These are phyloP conservation scores for Pleurotus djamor DNA, from an alignment of 768 basidiomycete genomes.

Conservation along the genomic window DNA sequence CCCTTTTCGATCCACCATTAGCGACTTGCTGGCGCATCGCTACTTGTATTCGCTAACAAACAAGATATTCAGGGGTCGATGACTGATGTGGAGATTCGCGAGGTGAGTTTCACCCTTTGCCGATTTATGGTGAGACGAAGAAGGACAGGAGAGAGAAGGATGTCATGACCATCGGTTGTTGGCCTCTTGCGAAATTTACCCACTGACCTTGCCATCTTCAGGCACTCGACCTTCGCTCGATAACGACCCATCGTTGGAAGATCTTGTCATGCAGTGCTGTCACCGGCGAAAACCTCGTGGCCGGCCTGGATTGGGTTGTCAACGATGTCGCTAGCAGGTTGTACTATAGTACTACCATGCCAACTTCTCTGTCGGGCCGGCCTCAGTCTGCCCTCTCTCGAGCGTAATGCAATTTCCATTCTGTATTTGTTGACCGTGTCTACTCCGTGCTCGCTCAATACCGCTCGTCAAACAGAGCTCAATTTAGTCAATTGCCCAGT, in stretches of 20 bases:
- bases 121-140: neutral
- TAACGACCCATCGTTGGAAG: conserved; percentile 88
- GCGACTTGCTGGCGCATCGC: conserved; percentile 93
- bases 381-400: neutral
- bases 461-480: too few species aligned
- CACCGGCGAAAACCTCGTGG: conserved; percentile 80
- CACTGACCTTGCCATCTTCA: conserved; percentile 25
- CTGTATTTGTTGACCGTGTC: conserved; percentile 11
- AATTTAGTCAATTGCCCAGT: too few species aligned
- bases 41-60: conserved; percentile 97
- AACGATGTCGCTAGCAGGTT: conserved; percentile 83
- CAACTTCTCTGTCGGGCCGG: conserved; percentile 8
- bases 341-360: conserved; percentile 67
- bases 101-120: conserved; percentile 47
- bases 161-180: too few species aligned
- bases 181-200: conserved; percentile 11
- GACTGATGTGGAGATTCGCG: conserved; percentile 76
- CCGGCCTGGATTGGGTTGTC: conserved; percentile 92
- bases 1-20: conserved; percentile 22
- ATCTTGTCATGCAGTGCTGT: conserved; percentile 92
- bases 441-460: neutral
- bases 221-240: conserved; percentile 78
- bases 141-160: too few species aligned
- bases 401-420: neutral
- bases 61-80: conserved; percentile 92